Evolutionary conservation across 1,139 yeast genomes (phyloP).

Genomic region (Kodamaea alishanica): DNA sequence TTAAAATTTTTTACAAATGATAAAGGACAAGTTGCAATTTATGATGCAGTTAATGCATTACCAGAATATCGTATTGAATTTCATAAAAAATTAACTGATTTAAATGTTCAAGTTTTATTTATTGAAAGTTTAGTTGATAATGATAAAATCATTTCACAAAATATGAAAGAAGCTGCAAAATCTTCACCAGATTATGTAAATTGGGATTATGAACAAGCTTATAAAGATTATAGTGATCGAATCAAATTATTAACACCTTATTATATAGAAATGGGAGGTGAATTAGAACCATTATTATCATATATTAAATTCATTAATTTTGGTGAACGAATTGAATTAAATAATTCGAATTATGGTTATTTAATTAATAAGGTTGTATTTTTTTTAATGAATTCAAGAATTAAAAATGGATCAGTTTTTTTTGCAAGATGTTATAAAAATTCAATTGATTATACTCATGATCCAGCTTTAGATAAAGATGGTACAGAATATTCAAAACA

Average conservation of each 20-base stretch:
- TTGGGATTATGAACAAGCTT: constrained; percentile 65
- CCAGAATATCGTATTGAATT: constrained; percentile 63
- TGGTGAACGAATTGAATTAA: constrained; percentile 80
- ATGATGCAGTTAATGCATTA: constrained; percentile 90
- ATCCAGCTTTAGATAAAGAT: constrained; percentile 62
- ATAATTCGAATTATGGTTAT: constrained; percentile 82
- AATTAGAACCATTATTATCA: constrained; percentile 50
- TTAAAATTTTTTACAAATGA: constrained; percentile 65
- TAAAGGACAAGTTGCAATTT: constrained; percentile 89
- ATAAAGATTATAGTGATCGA: constrained; percentile 55
- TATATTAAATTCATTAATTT: constrained; percentile 85
- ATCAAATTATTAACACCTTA: constrained; percentile 49
- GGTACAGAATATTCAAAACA: constrained; percentile 54
- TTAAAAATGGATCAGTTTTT: constrained; percentile 80
- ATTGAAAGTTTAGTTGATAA: constrained; percentile 87
- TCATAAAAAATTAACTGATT: constrained; percentile 48
- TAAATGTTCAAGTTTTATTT: constrained; percentile 73
- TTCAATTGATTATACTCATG: constrained; percentile 51
- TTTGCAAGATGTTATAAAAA: constrained; percentile 80
- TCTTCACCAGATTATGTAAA: constrained; percentile 84
- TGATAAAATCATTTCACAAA: constrained; percentile 61
- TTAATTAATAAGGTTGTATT: constrained; percentile 85
- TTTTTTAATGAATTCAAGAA: constrained; percentile 81
- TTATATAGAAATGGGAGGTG: constrained; percentile 50
- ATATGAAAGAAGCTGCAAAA: constrained; percentile 76